A percentile compares a stretch with the other conserved stretches of the same genome.
Evolutionary conservation across 805 yeast genomes (phyloP).

Genomic region (Blastobotrys peoriensis): DNA sequence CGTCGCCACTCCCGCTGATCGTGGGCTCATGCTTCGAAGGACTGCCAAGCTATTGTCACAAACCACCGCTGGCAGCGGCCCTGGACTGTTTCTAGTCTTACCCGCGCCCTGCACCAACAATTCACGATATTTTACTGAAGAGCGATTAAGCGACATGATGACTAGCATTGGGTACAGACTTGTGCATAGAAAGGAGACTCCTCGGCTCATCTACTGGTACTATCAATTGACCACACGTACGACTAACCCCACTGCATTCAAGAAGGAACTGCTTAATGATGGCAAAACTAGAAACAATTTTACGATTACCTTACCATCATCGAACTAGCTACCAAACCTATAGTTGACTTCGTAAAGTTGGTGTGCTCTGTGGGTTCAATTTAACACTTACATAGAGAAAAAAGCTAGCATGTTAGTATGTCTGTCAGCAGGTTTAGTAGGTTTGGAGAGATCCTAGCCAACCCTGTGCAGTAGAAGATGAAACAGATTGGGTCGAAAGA

Average conservation of each 20-base stretch:
- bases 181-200: constrained; percentile 48
- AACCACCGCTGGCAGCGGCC: constrained; percentile 14
- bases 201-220: constrained; percentile 70
- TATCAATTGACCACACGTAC: constrained; percentile 39
- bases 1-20: constrained; percentile 60
- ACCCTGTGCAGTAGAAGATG: too few species aligned
- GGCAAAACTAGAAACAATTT: constrained; percentile 69
- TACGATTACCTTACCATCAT: constrained; percentile 45
- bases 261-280: constrained; percentile 46
- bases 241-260: constrained; percentile 16
- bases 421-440: too few species aligned
- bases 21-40: constrained; percentile 74
- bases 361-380: too few species aligned
- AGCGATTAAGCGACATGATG: constrained; percentile 42
- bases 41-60: constrained; percentile 49
- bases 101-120: constrained; percentile 84
- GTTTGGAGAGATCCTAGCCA: too few species aligned
- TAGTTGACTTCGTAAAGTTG: too few species aligned
- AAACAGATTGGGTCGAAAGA: too few species aligned
- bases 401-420: too few species aligned
- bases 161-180: constrained; percentile 51
- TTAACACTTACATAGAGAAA: too few species aligned
- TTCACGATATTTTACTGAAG: constrained; percentile 66
- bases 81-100: constrained; percentile 65
- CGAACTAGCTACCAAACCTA: constrained; percentile 19